Evolutionary conservation across 2,329 filamentous ascomycete species (phyloP), one percentile per base, ranked within the genome.

Genomic region (Epichloe typhina): DNA sequence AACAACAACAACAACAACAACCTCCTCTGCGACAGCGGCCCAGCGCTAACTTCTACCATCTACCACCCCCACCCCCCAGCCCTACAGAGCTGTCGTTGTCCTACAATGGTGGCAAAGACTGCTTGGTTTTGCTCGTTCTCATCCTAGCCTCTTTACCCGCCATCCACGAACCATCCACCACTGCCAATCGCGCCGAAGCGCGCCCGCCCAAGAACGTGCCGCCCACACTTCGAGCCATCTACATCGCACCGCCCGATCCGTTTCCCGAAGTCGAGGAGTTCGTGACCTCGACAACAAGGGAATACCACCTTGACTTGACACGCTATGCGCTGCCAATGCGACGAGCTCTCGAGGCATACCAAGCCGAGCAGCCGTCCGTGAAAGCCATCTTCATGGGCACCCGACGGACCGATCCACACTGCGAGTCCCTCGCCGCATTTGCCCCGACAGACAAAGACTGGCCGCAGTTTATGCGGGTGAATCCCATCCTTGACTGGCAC

Each of bases 101-200:
- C 51, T 98, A 96, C 70, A 98, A 98, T 61, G 93, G 93, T 63
- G 93, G 93, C 54, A 98, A 98, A 68, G 93, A 97, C 74, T 97
- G 91, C 62, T 84, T 97, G 17, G 90, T 97, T 49, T 81, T 97
- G 17, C 76, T 97, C 6, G 78, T 96, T 61, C 74, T 97, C 56
- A 88, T 95, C 62, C 82, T 97, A 57, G 83, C 84, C 54, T 75
- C 72, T 57, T 71, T 78, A 50, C 69, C 76, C 19, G 62, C 65
- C 41, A 50, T 60, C 13, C 37, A 56, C 44, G 46, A 60, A 42
- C n/a, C 59, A n/a, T 38, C 62, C n/a, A 39, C 62, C 38, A 56
- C 54, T 54, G 35, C 47, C 51, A 26, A 51, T 52, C 47, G 54
- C 50, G 42, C 51, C 47, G 23, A 47, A 46, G 47, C 50, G 21